Evolutionary conservation across 192 early-diverging fungal genomes (phyloP).

Genomic region (Podila epigama): DNA sequence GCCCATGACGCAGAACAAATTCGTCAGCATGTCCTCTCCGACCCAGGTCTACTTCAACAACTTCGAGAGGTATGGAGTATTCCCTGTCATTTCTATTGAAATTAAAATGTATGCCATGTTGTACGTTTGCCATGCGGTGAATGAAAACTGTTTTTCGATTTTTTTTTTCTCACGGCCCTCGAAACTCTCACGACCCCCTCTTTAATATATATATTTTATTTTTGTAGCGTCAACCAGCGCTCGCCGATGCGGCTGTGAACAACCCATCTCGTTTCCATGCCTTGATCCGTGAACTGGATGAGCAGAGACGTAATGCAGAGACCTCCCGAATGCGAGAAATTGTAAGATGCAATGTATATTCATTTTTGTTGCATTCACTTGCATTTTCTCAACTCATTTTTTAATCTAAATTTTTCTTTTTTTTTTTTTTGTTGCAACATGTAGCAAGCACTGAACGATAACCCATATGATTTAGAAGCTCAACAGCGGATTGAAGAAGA

Average conservation of each 20-base stretch:
- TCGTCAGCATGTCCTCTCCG: slow-evolving; percentile 68
- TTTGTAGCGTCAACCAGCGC: slow-evolving; percentile 68
- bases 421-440: neutral
- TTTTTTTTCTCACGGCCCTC: slow-evolving; percentile 7
- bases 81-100: neutral
- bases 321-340: slow-evolving; percentile 54
- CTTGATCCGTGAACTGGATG: slow-evolving; percentile 66
- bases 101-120: no score
- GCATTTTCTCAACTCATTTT: slow-evolving; percentile 2
- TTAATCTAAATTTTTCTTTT: no score
- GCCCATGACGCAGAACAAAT: slow-evolving; percentile 58
- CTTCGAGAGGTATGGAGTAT: slow-evolving; percentile 57
- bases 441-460: slow-evolving; percentile 66
- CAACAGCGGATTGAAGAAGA: slow-evolving; percentile 92
- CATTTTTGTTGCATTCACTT: slow-evolving; percentile 5
- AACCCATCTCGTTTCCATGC: slow-evolving; percentile 70
- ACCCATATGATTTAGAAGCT: slow-evolving; percentile 92
- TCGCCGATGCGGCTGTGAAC: slow-evolving; percentile 68
- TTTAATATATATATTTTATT: neutral
- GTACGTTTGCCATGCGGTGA: neutral
- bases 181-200: neutral
- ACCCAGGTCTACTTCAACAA: slow-evolving; percentile 64
- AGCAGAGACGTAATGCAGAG: slow-evolving; percentile 61
- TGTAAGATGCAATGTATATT: slow-evolving; percentile 42
- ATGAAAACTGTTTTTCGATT: neutral